These are phyloP conservation scores for Naematelia encephala DNA, from an alignment of 768 basidiomycete genomes.

Conservation along the genomic window DNA sequence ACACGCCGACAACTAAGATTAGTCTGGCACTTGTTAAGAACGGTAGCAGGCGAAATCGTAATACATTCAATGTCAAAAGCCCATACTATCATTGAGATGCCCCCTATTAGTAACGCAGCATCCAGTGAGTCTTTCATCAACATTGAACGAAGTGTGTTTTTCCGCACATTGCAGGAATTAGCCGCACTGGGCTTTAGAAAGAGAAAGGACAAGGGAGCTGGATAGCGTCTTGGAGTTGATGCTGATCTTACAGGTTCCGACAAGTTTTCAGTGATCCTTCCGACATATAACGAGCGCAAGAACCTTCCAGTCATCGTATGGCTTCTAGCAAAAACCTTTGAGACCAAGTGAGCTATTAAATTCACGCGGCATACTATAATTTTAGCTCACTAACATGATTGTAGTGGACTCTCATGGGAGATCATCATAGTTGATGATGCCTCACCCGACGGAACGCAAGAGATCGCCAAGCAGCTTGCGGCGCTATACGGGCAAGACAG, in stretches of 20 bases:
- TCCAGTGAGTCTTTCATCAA: background rate
- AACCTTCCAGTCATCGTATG: constrained; percentile 85
- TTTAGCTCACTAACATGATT: background rate
- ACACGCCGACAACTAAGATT: background rate
- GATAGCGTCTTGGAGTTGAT: background rate
- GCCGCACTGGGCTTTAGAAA: too few relatives aligned
- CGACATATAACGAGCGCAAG: constrained; percentile 90
- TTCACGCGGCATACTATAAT: background rate
- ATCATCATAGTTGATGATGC: constrained; percentile 88
- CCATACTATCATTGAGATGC: constrained; percentile 17
- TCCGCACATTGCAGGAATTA: background rate
- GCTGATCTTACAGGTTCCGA: constrained; percentile 25
- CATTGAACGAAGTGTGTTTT: background rate
- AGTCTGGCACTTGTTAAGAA: background rate
- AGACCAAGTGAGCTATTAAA: constrained; percentile 63
- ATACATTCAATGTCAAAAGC: background rate
- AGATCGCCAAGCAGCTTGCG: constrained; percentile 76
- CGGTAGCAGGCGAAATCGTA: background rate
- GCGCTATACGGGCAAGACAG: constrained; percentile 76
- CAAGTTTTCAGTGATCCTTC: constrained; percentile 87
- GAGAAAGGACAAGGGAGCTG: too few relatives aligned
- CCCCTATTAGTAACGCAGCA: background rate
- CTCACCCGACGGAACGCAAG: constrained; percentile 88
- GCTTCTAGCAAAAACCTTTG: constrained; percentile 74
- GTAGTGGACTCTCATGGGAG: constrained; percentile 74